Evolutionary conservation across 306 rosid species (phyloP), one percentile per base, ranked within the genome.

Genomic region (Sophora flavescens): DNA sequence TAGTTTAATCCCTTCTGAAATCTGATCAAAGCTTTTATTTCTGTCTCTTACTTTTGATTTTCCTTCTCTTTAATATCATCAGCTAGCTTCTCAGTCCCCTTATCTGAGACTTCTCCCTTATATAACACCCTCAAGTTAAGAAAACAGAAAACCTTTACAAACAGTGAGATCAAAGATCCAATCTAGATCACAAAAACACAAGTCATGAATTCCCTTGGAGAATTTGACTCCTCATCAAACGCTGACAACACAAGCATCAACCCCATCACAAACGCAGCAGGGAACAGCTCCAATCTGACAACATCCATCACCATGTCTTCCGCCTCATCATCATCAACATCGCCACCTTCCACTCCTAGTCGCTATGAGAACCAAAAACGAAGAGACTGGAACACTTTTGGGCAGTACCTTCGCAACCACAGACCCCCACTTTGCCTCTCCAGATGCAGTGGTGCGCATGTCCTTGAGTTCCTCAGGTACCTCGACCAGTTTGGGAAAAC

Each of bases 401-500:
- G 93, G 0, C 96, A 88, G 77, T 91, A 91, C 87, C 87, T 86
- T 3, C 66, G 92, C 11, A 84, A 89, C 88, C 97, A 87, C 80
- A 78, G 88, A 8, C 97, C 94, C 0, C 94, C 94, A 18, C 87
- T 91, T 0, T 83, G 92, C 3, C 91, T 91, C 3, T 70, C 92
- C 0, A 78, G 87, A 2, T 91, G 97, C 78, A 91, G 88, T 17
- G 94, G 97, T 0, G 92, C 92, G 3, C 92, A 91, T 58, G 95
- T 91, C 2, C 89, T 91, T 0, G 97, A 91, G 63, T 91, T 91
- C 77, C 84, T 91, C 9, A 50, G 92, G 52, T 91, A 91, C 80
- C 82, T 91, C 0, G 97, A 91, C 73, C 97, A 89, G 77, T 91
- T 91, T 42, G 97, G 97, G 0, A 91, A 91, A 76, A 91, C 97